Percentiles rank a stretch among this genome's conserved stretches.
Evolutionary conservation across 108 stramenopile species (phyloP).

Genomic region (Cyclotella choctawhatcheeana): DNA sequence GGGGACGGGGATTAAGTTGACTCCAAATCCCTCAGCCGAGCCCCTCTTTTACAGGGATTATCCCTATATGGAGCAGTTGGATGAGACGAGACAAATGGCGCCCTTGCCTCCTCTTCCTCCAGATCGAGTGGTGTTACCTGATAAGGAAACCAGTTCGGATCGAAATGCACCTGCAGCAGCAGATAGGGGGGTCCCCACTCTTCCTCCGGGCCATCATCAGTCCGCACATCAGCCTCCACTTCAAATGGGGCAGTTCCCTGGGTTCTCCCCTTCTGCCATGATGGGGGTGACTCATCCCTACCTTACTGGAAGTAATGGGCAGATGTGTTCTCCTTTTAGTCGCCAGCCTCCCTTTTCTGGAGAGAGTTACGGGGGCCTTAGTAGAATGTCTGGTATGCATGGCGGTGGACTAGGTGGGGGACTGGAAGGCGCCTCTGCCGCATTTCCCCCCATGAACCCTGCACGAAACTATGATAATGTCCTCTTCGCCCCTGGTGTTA

Average conservation of each 20-base stretch:
- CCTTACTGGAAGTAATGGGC: background rate
- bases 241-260: conserved; percentile 7
- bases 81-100: conserved; percentile 11
- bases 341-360: background rate
- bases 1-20: conserved; percentile 67
- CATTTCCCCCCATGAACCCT: background rate
- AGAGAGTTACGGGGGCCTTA: background rate
- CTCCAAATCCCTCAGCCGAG: conserved; percentile 60
- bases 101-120: conserved; percentile 37
- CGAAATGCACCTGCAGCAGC: background rate
- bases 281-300: background rate
- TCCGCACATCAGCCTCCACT: background rate
- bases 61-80: conserved; percentile 25
- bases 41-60: conserved; percentile 49
- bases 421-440: background rate
- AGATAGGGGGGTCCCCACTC: background rate
- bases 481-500: conserved; percentile 19
- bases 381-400: background rate
- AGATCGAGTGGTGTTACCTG: conserved; percentile 15
- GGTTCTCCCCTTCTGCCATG: conserved; percentile 1
- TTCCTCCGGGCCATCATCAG: background rate
- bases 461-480: conserved; percentile 23
- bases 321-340: background rate
- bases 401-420: background rate
- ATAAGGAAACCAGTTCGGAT: background rate